Evolutionary conservation across 1,139 yeast species (phyloP), one percentile per base, ranked within the genome.

Genomic region (Yamadazyma jaroonii): DNA sequence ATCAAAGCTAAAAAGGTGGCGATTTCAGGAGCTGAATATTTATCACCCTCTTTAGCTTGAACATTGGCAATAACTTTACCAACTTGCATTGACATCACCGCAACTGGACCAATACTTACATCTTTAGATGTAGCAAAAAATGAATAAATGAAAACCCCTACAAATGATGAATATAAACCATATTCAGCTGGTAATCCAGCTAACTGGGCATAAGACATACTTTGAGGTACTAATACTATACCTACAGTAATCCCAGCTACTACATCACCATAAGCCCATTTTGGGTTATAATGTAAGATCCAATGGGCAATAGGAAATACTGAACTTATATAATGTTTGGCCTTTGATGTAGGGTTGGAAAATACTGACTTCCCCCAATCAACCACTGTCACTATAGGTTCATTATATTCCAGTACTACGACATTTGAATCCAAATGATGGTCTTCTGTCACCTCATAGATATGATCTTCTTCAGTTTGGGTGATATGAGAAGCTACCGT

Each of bases 51-150:
- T 37, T 57, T 50, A 6, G 38, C 49, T 43, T 77, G 77, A 9
- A 89, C 94, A 38, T 72, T 70, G 24, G 77, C 75, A 40, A 89
- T 74, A 36, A 87, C 90, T 57, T 84, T 86, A 33, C 90, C 80
- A 23, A 87, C 89, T 59, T 89, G 90, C 47, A 81, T 61, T 10
- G 96, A 86, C 96, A 90, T 89, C 44, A 90, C 97, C 2, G 97
- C 97, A 28, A 90, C 97, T 5, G 97, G 97, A 24, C 97, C 97
- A 52, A 90, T 89, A 44, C 94, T 84, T 32, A 90, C 96, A 70
- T 90, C 97, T 62, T 89, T 90, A 13, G 95, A 85, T 12, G 97
- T 90, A 11, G 97, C 97, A 59, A 90, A 90, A 52, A 89, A 77
- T 34, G 95, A 83, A 59, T 90, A 90, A 40, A 85, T 78, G 57